Conservation (phyloP, 306 rosid genomes). For the Vigna reflexopilosa region DNA sequence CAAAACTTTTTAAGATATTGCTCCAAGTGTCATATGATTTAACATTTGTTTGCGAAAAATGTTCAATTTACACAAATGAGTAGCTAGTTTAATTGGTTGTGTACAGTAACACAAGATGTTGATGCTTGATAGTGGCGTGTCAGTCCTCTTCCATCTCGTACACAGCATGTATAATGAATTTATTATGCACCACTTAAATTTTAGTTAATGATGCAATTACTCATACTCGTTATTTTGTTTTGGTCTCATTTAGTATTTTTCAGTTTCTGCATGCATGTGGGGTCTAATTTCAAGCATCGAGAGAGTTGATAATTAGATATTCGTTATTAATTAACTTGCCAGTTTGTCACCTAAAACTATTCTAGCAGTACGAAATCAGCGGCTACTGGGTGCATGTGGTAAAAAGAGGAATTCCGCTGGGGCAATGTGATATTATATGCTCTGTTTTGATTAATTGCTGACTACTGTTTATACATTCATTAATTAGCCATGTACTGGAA, state of each 20-base stretch:
- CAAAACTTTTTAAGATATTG: slow-evolving; percentile 19
- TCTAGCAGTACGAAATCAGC: slow-evolving; percentile 28
- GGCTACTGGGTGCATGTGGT: not conserved
- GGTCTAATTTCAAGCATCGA: slow-evolving; percentile 47
- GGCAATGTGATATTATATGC: slow-evolving; percentile 18
- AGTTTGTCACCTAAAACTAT: slow-evolving; percentile 40
- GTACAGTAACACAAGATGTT: slow-evolving; percentile 19
- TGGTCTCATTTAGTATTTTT: slow-evolving; percentile 36
- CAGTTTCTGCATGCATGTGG: slow-evolving; percentile 38
- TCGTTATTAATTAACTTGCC: slow-evolving; percentile 26
- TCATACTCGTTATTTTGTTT: slow-evolving; percentile 2
- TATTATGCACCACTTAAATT: slow-evolving; percentile 25
- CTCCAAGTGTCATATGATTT: slow-evolving; percentile 21
- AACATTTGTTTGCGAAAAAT: slow-evolving; percentile 48
- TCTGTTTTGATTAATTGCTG: slow-evolving; percentile 32
- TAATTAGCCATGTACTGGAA: not conserved
- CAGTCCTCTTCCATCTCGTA: slow-evolving; percentile 28
- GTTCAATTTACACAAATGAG: slow-evolving; percentile 50
- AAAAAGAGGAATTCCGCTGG: slow-evolving; percentile 9
- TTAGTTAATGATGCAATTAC: slow-evolving; percentile 18
- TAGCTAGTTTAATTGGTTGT: slow-evolving; percentile 49
- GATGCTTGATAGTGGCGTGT: slow-evolving; percentile 22
- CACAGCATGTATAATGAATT: slow-evolving; percentile 26
- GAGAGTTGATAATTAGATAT: slow-evolving; percentile 21
- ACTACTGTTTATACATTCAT: not conserved